These are phyloP conservation scores for Cinchona pubescens DNA, from an alignment of 257 asterid genomes.

Conservation along the genomic window DNA sequence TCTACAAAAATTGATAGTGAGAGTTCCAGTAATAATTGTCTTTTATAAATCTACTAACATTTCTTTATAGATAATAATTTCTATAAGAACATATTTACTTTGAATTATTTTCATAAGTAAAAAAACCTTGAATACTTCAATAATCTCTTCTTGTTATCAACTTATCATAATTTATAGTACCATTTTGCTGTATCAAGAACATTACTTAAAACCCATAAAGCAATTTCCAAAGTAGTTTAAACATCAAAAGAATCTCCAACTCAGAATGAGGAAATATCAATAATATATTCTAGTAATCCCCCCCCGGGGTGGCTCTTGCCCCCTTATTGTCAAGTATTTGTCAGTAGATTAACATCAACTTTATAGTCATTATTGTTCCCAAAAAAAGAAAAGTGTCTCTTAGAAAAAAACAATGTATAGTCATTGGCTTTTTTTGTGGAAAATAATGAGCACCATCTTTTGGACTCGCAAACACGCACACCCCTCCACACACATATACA, in stretches of 20 bases:
- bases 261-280: not conserved
- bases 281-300: too few species aligned
- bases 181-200: not conserved
- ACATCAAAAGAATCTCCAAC: slow-evolving; percentile 15
- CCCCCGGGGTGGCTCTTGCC: too few species aligned
- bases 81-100: too few species aligned
- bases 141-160: too few species aligned
- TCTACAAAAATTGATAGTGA: too few species aligned
- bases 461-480: not conserved
- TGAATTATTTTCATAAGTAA: not conserved
- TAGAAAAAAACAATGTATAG: too few species aligned
- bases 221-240: not conserved
- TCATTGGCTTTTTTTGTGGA: not conserved
- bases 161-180: too few species aligned
- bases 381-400: too few species aligned
- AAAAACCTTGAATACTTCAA: not conserved
- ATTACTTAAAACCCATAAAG: not conserved
- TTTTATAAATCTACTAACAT: not conserved
- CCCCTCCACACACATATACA: not conserved
- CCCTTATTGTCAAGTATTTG: not conserved
- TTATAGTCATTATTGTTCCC: too few species aligned
- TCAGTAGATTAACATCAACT: slow-evolving; percentile 9
- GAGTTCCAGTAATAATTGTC: too few species aligned
- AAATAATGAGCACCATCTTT: not conserved
- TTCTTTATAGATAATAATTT: too few species aligned